These are phyloP conservation scores for Panicum virgatum DNA, from an alignment of 202 grass and related monocot species.

Conservation along the genomic window DNA sequence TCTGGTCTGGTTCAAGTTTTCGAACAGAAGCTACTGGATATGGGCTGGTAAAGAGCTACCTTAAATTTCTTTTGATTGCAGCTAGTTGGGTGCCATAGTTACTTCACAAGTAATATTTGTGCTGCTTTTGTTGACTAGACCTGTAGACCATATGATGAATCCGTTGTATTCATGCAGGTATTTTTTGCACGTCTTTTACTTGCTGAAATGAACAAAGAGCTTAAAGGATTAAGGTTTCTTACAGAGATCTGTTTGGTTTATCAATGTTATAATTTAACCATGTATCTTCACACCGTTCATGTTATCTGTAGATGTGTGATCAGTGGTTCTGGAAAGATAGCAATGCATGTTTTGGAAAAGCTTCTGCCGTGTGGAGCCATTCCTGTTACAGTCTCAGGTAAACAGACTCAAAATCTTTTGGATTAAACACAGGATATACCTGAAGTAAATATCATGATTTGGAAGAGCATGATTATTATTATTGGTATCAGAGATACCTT, in stretches of 20 bases:
- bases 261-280: constrained; percentile 30
- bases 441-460: constrained; percentile 15
- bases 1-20: constrained; percentile 99
- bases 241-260: constrained; percentile 35
- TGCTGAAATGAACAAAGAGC: constrained; percentile 99
- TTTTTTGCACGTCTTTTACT: constrained; percentile 97
- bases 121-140: constrained; percentile 10
- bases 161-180: constrained; percentile 55
- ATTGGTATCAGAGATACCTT: background rate
- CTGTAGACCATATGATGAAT: constrained; percentile 2
- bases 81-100: constrained; percentile 21
- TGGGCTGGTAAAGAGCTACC: constrained; percentile 67
- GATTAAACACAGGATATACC: constrained; percentile 24
- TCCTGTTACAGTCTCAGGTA: constrained; percentile 94
- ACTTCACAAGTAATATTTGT: constrained; percentile 14
- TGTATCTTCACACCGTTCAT: constrained; percentile 31
- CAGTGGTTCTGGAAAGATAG: constrained; percentile 98
- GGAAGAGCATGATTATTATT: constrained; percentile 5
- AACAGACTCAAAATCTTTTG: constrained; percentile 28
- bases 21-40: constrained; percentile 99
- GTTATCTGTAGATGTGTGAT: constrained; percentile 76
- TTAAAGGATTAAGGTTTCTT: constrained; percentile 94
- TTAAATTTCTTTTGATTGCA: constrained; percentile 34
- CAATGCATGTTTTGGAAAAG: constrained; percentile 99
- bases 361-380: constrained; percentile 95